These are phyloP conservation scores for Annulohypoxylon stygium DNA, from an alignment of 495 filamentous ascomycete species.

Conservation along the genomic window DNA sequence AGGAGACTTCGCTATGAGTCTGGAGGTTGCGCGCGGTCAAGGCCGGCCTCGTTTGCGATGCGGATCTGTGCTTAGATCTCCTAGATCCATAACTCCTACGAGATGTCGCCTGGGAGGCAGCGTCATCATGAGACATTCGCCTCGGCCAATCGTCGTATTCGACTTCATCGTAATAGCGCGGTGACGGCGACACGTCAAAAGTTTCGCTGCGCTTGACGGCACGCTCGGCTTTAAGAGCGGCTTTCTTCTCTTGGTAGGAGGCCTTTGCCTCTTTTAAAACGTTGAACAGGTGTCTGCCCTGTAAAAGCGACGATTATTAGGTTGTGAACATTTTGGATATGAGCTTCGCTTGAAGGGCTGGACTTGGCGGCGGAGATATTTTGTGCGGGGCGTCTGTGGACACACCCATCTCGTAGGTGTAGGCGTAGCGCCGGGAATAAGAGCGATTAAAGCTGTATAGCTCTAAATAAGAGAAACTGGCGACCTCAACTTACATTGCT, in stretches of 20 bases:
- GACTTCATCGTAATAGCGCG: constrained; percentile 46
- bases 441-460: constrained; percentile 7
- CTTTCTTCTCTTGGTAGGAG: constrained; percentile 86
- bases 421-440: constrained; percentile 7
- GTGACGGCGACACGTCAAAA: constrained; percentile 53
- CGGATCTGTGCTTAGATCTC: constrained; percentile 43
- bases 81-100: constrained; percentile 53
- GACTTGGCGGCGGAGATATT: constrained; percentile 15
- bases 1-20: constrained; percentile 60
- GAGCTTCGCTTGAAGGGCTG: constrained; percentile 5
- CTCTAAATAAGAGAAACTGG: constrained; percentile 8
- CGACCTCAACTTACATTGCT: constrained; percentile 75
- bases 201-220: constrained; percentile 58
- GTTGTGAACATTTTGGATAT: constrained; percentile 8
- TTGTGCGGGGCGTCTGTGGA: constrained; percentile 49
- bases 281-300: constrained; percentile 89
- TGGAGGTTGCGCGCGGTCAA: constrained; percentile 60
- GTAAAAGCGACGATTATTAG: constrained; percentile 36
- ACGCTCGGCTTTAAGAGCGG: constrained; percentile 77
- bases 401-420: constrained; percentile 12
- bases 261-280: constrained; percentile 90
- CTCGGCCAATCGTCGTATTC: constrained; percentile 38
- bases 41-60: constrained; percentile 47
- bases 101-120: constrained; percentile 54
- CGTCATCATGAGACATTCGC: constrained; percentile 55